A percentile compares a stretch with the other conserved stretches of the same genome.
Conservation (phyloP, 192 early-diverging fungal genomes). For the Umbelopsis sp. region DNA sequence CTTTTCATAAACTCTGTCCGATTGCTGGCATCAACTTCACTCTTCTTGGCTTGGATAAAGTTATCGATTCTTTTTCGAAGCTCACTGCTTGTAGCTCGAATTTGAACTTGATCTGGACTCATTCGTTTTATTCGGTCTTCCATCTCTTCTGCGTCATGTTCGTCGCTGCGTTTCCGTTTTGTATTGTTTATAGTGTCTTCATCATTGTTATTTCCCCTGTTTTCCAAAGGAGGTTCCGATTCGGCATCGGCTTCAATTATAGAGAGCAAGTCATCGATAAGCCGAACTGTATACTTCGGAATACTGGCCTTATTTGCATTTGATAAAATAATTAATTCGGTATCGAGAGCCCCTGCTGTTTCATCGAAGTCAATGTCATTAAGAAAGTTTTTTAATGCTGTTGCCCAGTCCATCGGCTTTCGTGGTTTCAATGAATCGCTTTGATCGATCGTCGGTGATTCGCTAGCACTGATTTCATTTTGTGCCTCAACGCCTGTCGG, state of each 20-base stretch:
- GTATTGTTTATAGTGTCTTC: background rate
- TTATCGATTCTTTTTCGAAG: slow-evolving; percentile 33
- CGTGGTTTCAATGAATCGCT: background rate
- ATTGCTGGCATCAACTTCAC: slow-evolving; percentile 43
- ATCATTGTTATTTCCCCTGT: background rate
- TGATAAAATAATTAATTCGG: background rate
- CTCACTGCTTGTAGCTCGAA: slow-evolving; percentile 34
- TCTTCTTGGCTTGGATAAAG: slow-evolving; percentile 40
- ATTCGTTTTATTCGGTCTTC: slow-evolving; percentile 23
- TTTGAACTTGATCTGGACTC: slow-evolving; percentile 38
- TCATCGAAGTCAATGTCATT: background rate
- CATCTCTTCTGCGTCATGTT: background rate
- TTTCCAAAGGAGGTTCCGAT: background rate
- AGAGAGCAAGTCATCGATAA: background rate
- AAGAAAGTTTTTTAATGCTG: background rate
- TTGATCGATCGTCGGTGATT: background rate
- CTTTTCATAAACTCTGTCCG: slow-evolving; percentile 39
- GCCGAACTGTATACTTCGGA: background rate
- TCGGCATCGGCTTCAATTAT: background rate
- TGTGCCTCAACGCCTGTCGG: background rate
- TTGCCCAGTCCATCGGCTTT: background rate
- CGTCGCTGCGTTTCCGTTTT: slow-evolving; percentile 26
- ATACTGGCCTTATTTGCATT: background rate
- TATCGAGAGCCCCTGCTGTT: background rate
- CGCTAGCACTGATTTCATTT: background rate